These are phyloP conservation scores for Globisporangium lucens DNA, from an alignment of 352 stramenopile genomes.

Conservation along the genomic window DNA sequence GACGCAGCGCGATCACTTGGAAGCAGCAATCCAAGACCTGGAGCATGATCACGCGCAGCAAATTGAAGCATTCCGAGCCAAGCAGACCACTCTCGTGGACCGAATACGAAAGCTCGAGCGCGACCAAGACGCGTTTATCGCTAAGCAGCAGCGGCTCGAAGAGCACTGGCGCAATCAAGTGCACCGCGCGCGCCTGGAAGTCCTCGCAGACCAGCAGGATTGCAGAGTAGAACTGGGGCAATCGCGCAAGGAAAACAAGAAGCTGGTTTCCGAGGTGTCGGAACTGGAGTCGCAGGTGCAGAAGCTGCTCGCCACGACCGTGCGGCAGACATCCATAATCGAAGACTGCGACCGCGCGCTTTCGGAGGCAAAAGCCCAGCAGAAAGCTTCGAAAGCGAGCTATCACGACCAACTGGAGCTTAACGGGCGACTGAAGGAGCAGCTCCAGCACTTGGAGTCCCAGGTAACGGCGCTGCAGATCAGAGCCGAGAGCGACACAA, in stretches of 20 bases:
- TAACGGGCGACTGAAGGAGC: constrained; percentile 26
- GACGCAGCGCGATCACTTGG: constrained; percentile 35
- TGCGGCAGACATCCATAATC: constrained; percentile 66
- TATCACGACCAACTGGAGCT: constrained; percentile 48
- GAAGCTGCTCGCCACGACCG: constrained; percentile 54
- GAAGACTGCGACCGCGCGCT: constrained; percentile 69
- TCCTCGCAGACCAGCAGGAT: constrained; percentile 24
- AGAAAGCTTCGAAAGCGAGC: constrained; percentile 26
- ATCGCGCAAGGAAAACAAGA: constrained; percentile 26
- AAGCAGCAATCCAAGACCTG: constrained; percentile 27
- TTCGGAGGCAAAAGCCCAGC: constrained; percentile 38
- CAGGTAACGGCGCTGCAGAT: constrained; percentile 27
- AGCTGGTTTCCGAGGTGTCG: constrained; percentile 24
- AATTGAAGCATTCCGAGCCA: constrained; percentile 18
- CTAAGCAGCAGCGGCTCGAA: constrained; percentile 22
- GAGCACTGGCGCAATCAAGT: constrained; percentile 34
- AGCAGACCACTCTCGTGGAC: constrained; percentile 26
- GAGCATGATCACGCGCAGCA: constrained; percentile 32
- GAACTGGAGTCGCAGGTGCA: constrained; percentile 44
- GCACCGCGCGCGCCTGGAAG: constrained; percentile 18
- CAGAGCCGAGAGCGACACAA: constrained; percentile 18
- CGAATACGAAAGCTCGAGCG: constrained; percentile 38
- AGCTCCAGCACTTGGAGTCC: constrained; percentile 36
- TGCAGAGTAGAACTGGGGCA: constrained; percentile 26
- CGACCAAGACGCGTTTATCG: constrained; percentile 24